Base-by-base conservation (phyloP, 2,329 filamentous ascomycete genomes). In the Tolypocladium ophioglossoides region DNA sequence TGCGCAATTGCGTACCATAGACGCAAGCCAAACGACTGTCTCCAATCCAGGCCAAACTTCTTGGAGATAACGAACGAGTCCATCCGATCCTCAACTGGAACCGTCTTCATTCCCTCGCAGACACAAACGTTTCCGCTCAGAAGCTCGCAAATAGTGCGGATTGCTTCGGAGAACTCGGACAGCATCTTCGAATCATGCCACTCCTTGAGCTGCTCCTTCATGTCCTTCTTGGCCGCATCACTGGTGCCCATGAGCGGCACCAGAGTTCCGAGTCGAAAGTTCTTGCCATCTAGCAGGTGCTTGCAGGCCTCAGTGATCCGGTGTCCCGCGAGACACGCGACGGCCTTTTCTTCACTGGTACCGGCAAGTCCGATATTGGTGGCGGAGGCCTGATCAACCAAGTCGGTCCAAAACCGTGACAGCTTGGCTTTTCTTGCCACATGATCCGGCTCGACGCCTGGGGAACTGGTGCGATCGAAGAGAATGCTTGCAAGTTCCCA, bases 401-500 rank as follows among this genome's bases (percentile, higher is more conserved):
- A 71, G 24, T 78, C 76, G 52, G 82, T 77, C 78, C 87, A 83
- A 54, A 86, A 84, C 27, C 77, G 73, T 0, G 84, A 83, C n/a
- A 96, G 75, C 53, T 77, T 82, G 55, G 84, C 81, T 60, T 87
- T 78, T 38, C 82, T 78, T 22, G 72, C 48, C 44, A 67, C 64
- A 38, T 74, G 68, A 6, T 67, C 62, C 0, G 69, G 64, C 12
- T 73, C 62, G 1, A 77, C 72, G 2, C 74, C 70, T 34, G 78
- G 65, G 18, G 73, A 50, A 2, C 57, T 73, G 12, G 83, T 58
- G n/a, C 84, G 76, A 59, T 96, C 91, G 64, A 96, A 99, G 4
- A 99, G 78, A 39, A 96, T 85, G 55, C 88, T 87, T 1, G 89
- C 86, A 38, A 99, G 76, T 57, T 89, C 81, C 94, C 95, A 99